A percentile compares a stretch with the other conserved stretches of the same genome.
Conservation (phyloP, 2,329 filamentous ascomycete species). For the Phaeosphaeriaceae sp. region DNA sequence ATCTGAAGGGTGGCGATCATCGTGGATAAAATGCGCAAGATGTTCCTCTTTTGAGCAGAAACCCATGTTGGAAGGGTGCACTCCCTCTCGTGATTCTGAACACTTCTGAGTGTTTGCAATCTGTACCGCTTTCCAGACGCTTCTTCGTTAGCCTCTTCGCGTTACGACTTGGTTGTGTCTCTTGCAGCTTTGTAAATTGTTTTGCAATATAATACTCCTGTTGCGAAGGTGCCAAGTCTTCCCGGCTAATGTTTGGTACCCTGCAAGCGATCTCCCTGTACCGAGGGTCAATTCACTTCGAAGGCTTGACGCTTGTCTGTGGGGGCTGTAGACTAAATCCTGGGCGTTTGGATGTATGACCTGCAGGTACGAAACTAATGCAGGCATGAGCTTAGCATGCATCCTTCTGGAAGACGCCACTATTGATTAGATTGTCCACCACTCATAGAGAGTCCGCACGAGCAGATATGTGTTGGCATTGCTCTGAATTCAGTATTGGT, state of each 20-base stretch:
- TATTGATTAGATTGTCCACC: neutral
- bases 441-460: neutral
- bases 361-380: neutral
- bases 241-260: neutral
- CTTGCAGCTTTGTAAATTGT: neutral
- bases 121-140: neutral
- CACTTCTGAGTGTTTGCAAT: neutral
- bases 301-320: neutral
- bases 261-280: neutral
- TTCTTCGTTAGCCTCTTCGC: neutral
- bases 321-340: neutral
- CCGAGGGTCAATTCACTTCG: neutral
- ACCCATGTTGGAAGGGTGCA: neutral
- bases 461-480: neutral
- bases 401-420: constrained; percentile 1
- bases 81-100: neutral
- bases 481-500: too few species aligned
- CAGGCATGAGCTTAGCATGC: constrained; percentile 13
- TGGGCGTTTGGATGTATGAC: neutral
- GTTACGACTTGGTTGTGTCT: neutral
- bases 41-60: neutral
- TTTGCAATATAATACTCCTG: neutral
- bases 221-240: neutral
- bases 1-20: neutral
- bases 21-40: neutral